Evolutionary conservation across 2,329 filamentous ascomycete genomes (phyloP), one percentile per base, ranked within the genome.

Genomic region (Sporothrix curviconia): DNA sequence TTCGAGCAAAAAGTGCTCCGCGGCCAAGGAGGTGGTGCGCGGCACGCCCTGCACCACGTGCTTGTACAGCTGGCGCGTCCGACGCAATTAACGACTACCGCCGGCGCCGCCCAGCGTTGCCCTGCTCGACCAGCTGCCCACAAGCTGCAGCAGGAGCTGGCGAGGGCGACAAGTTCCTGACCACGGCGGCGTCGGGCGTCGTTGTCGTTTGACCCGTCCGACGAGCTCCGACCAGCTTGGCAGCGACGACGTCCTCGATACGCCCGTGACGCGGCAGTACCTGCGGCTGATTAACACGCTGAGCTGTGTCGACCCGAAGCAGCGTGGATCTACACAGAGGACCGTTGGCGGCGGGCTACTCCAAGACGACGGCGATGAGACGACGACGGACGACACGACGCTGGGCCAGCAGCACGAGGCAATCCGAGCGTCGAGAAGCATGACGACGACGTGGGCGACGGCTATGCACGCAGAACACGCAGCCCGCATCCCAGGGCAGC

Each of bases 201-300:
- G n/a, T n/a, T n/a, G n/a, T n/a, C n/a, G n/a, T n/a, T n/a, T n/a
- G n/a, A n/a, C n/a, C 28, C 5, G 7, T 37, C 49, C 5, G 8
- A 7, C 7, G 40, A 17, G 1, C 17, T n/a, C 39, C 15, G 19
- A 40, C 19, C 22, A 3, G 14, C 1, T 6, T 7, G 47, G 15
- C 37, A 49, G 30, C 25, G 44, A 36, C 50, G 83, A 85, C 60
- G 76, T 77, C 4, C 73, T 84, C 11, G 83, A 86, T 64, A 86
- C 83, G 0, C 77, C 79, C 0, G 78, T 89, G 32, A 84, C 86
- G 47, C 83, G 88, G 64, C 87, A 90, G 66, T 94, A 95, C 66
- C 76, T 97, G n/a, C 80, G 91, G 60, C 81, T 99, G 44, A 95
- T 99, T 74, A 99, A 99, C 69, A 86, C 90, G 1, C 77, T 99